Base-by-base conservation (phyloP, 202 grass and related monocot genomes). In the Thinopyrum obtusiflorum region DNA sequence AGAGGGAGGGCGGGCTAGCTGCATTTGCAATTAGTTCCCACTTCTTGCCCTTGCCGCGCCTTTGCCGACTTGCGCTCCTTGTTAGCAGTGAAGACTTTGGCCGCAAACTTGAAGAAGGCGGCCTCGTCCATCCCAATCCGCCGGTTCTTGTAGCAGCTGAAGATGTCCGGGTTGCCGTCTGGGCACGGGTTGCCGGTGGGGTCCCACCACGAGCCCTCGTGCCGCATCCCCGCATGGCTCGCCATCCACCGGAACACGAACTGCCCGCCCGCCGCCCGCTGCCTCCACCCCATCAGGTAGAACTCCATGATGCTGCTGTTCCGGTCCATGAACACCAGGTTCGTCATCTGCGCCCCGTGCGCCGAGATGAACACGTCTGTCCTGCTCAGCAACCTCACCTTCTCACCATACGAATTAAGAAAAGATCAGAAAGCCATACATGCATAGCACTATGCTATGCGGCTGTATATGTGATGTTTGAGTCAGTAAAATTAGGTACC, bases 131-230 rank as follows among this genome's bases (percentile, higher is more conserved):
- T 81, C 33, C 89, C 86, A 57, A 94, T 90, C 60, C 76, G 86
- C 9, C 77, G 40, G 59, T 87, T 80, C 63, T 94, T 94, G 81
- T 78, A 87, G 55, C 72, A 86, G 51, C 18, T 32, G 61, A 90
- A 71, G 80, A 87, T 89, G 17, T 68, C 25, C 2, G n/a, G 11
- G 4, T n/a, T 60, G 24, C 65, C 61, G 4, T 46, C 67, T 0
- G 36, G 37, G 63, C 94, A 93, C 4, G 81, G 49, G 27, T 89
- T 83, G 62, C 85, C 86, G 14, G 90, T 4, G 0, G 86, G 61
- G 24, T 97, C 90, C 65, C 86, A 74, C 92, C 90, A 97, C 5
- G 86, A 81, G 14, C 94, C 94, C 62, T 89, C 80, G 80, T 97
- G 89, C 20, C 31, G 84, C 91, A 97, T 92, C 33, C 91, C 89